Conservation (phyloP, 495 filamentous ascomycete genomes). For the Talaromyces stipitatus region DNA sequence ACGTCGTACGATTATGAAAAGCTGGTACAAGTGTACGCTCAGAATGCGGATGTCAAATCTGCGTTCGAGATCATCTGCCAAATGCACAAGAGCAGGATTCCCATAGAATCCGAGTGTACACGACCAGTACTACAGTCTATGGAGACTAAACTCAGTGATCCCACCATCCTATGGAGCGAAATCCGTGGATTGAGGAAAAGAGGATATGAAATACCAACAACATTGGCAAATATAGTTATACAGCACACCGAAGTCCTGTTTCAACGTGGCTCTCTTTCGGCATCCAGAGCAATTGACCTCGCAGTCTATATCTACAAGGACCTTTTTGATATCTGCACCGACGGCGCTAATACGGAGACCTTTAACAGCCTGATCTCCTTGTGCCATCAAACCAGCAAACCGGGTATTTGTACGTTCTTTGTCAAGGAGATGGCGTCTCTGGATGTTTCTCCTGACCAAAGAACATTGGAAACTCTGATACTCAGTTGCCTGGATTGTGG, state of each 20-base stretch:
- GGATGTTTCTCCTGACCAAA: slow-evolving; percentile 46
- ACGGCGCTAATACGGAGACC: slow-evolving; percentile 50
- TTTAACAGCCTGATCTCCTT: slow-evolving; percentile 63
- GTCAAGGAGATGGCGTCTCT: slow-evolving; percentile 66
- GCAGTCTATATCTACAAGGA: slow-evolving; percentile 66
- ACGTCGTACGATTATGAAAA: slow-evolving; percentile 66
- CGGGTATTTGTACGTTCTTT: slow-evolving; percentile 57
- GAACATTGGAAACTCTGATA: slow-evolving; percentile 64
- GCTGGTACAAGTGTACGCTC: slow-evolving; percentile 60
- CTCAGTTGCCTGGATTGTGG: slow-evolving; percentile 49
- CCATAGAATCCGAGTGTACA: slow-evolving; percentile 30
- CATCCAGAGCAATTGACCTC: slow-evolving; percentile 21
- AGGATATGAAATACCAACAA: slow-evolving; percentile 22
- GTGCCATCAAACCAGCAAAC: slow-evolving; percentile 41
- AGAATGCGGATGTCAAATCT: slow-evolving; percentile 41
- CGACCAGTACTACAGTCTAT: slow-evolving; percentile 47
- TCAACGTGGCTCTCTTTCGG: slow-evolving; percentile 13
- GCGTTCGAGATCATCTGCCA: slow-evolving; percentile 58
- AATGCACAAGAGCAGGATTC: slow-evolving; percentile 54
- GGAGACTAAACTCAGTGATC: slow-evolving; percentile 17
- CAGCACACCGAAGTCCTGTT: slow-evolving; percentile 25
- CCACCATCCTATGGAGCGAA: slow-evolving; percentile 40
- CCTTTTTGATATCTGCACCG: slow-evolving; percentile 52
- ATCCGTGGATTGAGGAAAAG: slow-evolving; percentile 42
- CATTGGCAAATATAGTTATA: slow-evolving; percentile 21